A percentile compares a stretch with the other conserved stretches of the same genome.
Conservation (phyloP, 1,284 basidiomycete genomes). For the Malassezia sp. region DNA sequence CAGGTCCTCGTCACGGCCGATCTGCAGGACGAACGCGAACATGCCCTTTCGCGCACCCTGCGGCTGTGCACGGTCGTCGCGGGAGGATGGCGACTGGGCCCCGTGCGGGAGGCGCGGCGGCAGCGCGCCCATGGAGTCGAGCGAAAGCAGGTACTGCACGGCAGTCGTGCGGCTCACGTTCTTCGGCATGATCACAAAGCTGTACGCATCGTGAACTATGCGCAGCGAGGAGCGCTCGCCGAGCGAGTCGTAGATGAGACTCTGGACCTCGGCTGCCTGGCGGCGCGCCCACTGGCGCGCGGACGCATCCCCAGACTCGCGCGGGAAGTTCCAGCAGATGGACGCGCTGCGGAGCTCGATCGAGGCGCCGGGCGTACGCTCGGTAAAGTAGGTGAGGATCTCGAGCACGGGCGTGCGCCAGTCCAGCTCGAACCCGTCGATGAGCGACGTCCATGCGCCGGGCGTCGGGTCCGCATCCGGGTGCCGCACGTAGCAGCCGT, state of each 20-base stretch:
- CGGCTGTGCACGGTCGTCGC: neutral
- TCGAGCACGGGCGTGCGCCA: conserved; percentile 70
- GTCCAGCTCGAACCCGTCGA: conserved; percentile 62
- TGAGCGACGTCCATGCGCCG: conserved; percentile 62
- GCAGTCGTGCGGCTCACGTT: conserved; percentile 69
- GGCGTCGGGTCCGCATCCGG: conserved; percentile 30
- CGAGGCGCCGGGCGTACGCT: conserved; percentile 72
- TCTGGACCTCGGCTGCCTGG: conserved; percentile 77
- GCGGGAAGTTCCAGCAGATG: conserved; percentile 72
- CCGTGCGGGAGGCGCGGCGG: neutral
- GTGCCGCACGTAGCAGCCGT: conserved; percentile 71
- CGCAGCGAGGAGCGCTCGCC: conserved; percentile 41
- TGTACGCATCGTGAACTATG: conserved; percentile 30
- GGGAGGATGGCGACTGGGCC: neutral
- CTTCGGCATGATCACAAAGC: conserved; percentile 66
- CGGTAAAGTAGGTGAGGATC: conserved; percentile 64
- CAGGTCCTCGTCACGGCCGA: conserved; percentile 41
- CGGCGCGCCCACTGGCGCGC: conserved; percentile 67
- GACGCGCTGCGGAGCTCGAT: conserved; percentile 74
- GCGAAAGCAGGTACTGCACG: conserved; percentile 49
- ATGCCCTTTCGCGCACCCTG: conserved; percentile 24
- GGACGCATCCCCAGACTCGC: conserved; percentile 49
- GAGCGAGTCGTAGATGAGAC: conserved; percentile 57
- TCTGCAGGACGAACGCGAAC: conserved; percentile 40
- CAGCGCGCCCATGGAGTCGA: conserved; percentile 21